Evolutionary conservation across 768 basidiomycete genomes (phyloP), one percentile per base, ranked within the genome.

Genomic region (Trametes cingulata): DNA sequence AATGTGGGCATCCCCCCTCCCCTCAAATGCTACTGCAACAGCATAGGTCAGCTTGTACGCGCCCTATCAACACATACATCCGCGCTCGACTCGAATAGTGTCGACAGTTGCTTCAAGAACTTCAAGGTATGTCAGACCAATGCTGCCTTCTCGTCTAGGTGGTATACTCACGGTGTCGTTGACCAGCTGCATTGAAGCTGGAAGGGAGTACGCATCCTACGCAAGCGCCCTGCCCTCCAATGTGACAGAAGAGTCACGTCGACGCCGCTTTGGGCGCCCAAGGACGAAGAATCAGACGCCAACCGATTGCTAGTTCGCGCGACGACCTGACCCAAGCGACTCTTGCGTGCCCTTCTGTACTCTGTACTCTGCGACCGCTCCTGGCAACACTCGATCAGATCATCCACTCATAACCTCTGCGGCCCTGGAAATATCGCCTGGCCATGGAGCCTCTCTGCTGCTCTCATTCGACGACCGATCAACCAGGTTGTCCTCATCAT

Each of bases 21-120:
- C 90, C 64, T 91, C 87, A 67, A 86, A 78, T 7, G 78, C 85
- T 49, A 92, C 93, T 94, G 43, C 20, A 29, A 20, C 37, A n/a
- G 48, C n/a, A 35, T 56, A 40, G 22, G 53, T 54, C 37, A 54
- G 46, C 27, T 61, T 37, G 25, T 42, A 66, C n/a, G n/a, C n/a
- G 13, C 9, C 25, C 29, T 56, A 61, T 71, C 52, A 27, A 43
- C n/a, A 72, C 88, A 67, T 74, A 96, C 94, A 75, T 80, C 94
- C 69, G 86, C 86, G 24, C 85, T 81, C 2, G 83, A 78, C 68
- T 87, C 84, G 70, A 95, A 93, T 62, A 93, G 80, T 62, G 77
- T 75, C 47, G 82, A 72, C 61, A 92, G 74, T 66, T 80, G 83
- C 68, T 81, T 80, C 62, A 95, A 76, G 75, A 96, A 95, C 93